A percentile compares a stretch with the other conserved stretches of the same genome.
phyloP scores from a whole-genome alignment of 2,329 filamentous ascomycete genomes.

The Trichoderma sp. region DNA sequence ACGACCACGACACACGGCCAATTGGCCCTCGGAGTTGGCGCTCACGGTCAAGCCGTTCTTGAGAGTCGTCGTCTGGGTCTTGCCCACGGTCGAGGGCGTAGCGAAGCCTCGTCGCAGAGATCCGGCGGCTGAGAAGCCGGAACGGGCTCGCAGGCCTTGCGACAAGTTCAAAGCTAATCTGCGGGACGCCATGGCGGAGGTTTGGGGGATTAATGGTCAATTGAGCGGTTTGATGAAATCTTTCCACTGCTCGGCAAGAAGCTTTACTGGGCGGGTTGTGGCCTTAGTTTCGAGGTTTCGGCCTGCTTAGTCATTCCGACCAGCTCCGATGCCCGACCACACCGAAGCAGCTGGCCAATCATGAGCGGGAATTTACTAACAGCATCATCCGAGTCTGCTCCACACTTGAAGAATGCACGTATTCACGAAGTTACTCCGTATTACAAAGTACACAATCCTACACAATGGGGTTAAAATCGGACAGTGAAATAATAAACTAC shows the following conservation, averaged over 20 bases:
- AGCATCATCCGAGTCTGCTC: not conserved
- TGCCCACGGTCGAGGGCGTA: slow-evolving; percentile 75
- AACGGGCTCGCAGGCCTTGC: slow-evolving; percentile 83
- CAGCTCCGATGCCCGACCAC: slow-evolving; percentile 37
- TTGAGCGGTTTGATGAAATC: slow-evolving; percentile 58
- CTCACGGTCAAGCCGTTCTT: slow-evolving; percentile 94
- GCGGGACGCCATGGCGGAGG: slow-evolving; percentile 83
- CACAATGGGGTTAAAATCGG: not conserved
- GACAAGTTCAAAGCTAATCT: slow-evolving; percentile 94
- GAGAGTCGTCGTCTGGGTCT: slow-evolving; percentile 93
- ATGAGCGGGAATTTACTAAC: slow-evolving; percentile 34
- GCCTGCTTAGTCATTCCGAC: slow-evolving; percentile 41
- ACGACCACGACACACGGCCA: slow-evolving; percentile 30
- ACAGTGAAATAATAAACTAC: not conserved
- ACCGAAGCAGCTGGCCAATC: slow-evolving; percentile 31
- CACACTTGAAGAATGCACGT: not conserved
- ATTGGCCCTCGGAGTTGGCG: slow-evolving; percentile 37
- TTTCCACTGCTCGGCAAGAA: slow-evolving; percentile 46
- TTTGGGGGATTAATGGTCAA: slow-evolving; percentile 48
- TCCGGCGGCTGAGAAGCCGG: slow-evolving; percentile 74
- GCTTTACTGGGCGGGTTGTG: slow-evolving; percentile 45
- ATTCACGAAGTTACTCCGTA: not conserved
- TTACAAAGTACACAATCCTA: not conserved
- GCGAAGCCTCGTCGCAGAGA: slow-evolving; percentile 84
- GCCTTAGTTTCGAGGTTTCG: slow-evolving; percentile 41